phyloP scores from a whole-genome alignment of 2,329 filamentous ascomycete genomes.

The Aspergillus novofumigatus region DNA sequence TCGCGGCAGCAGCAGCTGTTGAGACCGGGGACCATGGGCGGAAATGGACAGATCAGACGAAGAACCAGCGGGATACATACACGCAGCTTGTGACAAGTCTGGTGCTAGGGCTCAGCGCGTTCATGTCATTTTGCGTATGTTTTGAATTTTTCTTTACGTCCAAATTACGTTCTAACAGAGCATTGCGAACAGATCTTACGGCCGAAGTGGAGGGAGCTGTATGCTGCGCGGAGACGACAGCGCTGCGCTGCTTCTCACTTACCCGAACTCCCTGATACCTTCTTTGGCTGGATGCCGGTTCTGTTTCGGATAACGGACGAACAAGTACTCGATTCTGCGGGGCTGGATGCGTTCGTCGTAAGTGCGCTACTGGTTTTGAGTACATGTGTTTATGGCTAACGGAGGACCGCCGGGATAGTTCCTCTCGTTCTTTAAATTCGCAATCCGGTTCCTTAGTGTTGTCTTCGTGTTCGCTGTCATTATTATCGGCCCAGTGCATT shows the following conservation, averaged over 20 bases:
- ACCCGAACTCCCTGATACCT: conserved; percentile 74
- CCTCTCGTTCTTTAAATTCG: conserved; percentile 92
- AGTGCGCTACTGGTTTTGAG: conserved; percentile 24
- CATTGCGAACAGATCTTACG: conserved; percentile 62
- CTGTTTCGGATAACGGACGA: conserved; percentile 82
- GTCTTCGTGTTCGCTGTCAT: conserved; percentile 77
- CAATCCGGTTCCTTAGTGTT: conserved; percentile 73
- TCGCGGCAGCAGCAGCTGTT: conserved; percentile 19
- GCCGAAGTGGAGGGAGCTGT: conserved; percentile 86
- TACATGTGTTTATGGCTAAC: neutral
- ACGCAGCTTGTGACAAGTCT: conserved; percentile 44
- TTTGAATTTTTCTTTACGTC: neutral
- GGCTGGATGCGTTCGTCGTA: conserved; percentile 90
- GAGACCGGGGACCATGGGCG: conserved; percentile 15
- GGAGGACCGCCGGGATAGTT: conserved; percentile 51
- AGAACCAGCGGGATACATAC: conserved; percentile 37
- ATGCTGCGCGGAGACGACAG: conserved; percentile 80
- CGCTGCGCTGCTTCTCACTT: conserved; percentile 61
- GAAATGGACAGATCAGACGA: conserved; percentile 29
- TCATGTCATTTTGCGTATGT: conserved; percentile 45
- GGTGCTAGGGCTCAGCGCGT: conserved; percentile 41
- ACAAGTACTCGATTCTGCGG: conserved; percentile 82
- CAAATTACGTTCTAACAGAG: conserved; percentile 8
- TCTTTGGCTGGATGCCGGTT: conserved; percentile 90
- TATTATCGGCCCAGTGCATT: conserved; percentile 83